Evolutionary conservation across 805 yeast genomes (phyloP).

Genomic region (Saturnispora halmiae): DNA sequence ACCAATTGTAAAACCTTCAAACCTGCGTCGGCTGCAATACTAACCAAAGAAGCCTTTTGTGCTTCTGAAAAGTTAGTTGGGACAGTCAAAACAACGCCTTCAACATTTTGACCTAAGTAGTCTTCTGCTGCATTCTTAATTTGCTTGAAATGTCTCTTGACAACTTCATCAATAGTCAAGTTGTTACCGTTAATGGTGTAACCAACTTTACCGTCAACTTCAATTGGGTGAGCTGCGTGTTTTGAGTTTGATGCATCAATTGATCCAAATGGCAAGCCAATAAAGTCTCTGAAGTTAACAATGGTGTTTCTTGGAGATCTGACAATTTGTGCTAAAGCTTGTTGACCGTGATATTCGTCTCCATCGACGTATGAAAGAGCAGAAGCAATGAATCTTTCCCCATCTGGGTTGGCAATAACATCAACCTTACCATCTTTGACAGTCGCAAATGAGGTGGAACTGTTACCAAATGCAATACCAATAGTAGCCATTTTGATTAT

Average conservation of each 20-base stretch:
- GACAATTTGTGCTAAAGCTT: conserved; percentile 84
- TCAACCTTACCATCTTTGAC: conserved; percentile 89
- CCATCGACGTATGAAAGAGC: conserved; percentile 84
- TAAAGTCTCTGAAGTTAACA: conserved; percentile 84
- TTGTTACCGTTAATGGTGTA: conserved; percentile 53
- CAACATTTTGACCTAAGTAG: conserved; percentile 72
- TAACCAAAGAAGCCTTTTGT: conserved; percentile 57
- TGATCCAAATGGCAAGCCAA: conserved; percentile 66
- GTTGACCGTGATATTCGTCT: conserved; percentile 96
- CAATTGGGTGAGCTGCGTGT: conserved; percentile 58
- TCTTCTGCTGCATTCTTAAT: conserved; percentile 86
- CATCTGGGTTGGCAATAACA: conserved; percentile 97
- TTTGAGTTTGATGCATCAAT: conserved; percentile 58
- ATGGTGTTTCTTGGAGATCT: conserved; percentile 86
- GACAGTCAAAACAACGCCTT: conserved; percentile 79
- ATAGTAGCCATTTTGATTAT: conserved; percentile 45
- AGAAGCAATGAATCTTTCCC: conserved; percentile 95
- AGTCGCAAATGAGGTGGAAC: conserved; percentile 89
- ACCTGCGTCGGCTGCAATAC: conserved; percentile 61
- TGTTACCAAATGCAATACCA: conserved; percentile 95
- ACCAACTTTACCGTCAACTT: conserved; percentile 56
- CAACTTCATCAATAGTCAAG: conserved; percentile 66
- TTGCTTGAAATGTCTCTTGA: conserved; percentile 75
- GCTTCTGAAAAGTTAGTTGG: conserved; percentile 78
- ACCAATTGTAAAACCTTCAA: conserved; percentile 77